Evolutionary conservation across 495 filamentous ascomycete species (phyloP).

Genomic region (Penicillium canescens): DNA sequence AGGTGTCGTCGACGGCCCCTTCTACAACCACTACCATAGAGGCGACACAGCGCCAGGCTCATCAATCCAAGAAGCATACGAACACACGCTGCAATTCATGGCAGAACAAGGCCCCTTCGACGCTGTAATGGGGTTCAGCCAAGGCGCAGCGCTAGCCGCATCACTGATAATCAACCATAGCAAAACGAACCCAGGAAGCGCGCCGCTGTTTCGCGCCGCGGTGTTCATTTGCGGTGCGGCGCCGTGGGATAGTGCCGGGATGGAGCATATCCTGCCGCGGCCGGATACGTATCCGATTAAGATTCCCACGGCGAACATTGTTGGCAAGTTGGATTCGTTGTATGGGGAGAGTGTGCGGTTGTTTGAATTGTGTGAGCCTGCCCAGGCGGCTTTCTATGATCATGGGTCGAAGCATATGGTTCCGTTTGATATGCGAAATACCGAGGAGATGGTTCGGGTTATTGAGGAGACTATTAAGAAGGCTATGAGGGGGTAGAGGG

Average conservation of each 20-base stretch:
- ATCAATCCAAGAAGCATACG: slow-evolving; percentile 30
- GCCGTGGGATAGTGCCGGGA: slow-evolving; percentile 33
- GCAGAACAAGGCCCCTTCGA: slow-evolving; percentile 45
- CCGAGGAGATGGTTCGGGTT: slow-evolving; percentile 29
- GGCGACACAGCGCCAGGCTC: slow-evolving; percentile 22
- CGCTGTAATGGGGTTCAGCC: slow-evolving; percentile 47
- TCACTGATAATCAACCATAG: slow-evolving; percentile 36
- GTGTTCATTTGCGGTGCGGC: slow-evolving; percentile 40
- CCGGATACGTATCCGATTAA: slow-evolving; percentile 23
- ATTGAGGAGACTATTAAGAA: slow-evolving; percentile 34
- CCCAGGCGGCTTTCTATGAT: slow-evolving; percentile 34
- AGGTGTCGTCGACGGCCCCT: slow-evolving; percentile 36
- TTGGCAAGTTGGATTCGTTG: slow-evolving; percentile 35
- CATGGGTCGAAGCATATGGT: slow-evolving; percentile 42
- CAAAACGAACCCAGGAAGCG: slow-evolving; percentile 23
- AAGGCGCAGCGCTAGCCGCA: slow-evolving; percentile 42
- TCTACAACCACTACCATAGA: slow-evolving; percentile 40
- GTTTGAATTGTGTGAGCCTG: slow-evolving; percentile 37
- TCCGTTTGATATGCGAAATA: slow-evolving; percentile 40
- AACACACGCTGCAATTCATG: slow-evolving; percentile 33
- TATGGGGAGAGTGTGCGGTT: slow-evolving; percentile 31
- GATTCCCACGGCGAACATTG: slow-evolving; percentile 44
- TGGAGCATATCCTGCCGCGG: slow-evolving; percentile 10
- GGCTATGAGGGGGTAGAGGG: slow-evolving; percentile 14
- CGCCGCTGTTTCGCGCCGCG: slow-evolving; percentile 39